These are phyloP conservation scores for Mycena rosella DNA, from an alignment of 768 basidiomycete species.

Conservation along the genomic window DNA sequence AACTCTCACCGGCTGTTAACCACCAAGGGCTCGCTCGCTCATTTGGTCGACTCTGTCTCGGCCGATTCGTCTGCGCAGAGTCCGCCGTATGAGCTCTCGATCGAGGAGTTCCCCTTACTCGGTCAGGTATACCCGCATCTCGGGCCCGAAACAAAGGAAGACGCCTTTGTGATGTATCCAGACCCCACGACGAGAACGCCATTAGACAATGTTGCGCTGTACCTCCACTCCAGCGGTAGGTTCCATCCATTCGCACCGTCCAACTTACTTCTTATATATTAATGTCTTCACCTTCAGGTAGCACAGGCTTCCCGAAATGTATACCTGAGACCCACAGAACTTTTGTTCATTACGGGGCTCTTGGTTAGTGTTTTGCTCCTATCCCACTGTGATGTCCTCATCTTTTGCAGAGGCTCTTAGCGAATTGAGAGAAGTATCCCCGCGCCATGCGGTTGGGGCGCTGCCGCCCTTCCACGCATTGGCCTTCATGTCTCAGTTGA, in stretches of 20 bases:
- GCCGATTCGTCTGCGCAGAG: constrained; percentile 40
- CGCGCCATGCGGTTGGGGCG: constrained; percentile 26
- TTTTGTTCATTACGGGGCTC: constrained; percentile 4
- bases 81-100: constrained; percentile 38
- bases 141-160: constrained; percentile 48
- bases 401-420: neutral
- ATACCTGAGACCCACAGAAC: constrained; percentile 19
- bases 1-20: constrained; percentile 52
- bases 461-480: constrained; percentile 56
- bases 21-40: constrained; percentile 41
- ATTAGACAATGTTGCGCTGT: constrained; percentile 44
- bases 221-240: constrained; percentile 22
- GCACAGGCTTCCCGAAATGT: constrained; percentile 29
- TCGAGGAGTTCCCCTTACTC: constrained; percentile 52
- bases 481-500: constrained; percentile 47
- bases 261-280: constrained; percentile 34
- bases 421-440: constrained; percentile 7
- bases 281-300: constrained; percentile 7
- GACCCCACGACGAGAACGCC: constrained; percentile 23
- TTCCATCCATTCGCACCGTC: constrained; percentile 52
- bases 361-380: neutral
- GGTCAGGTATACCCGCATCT: constrained; percentile 55
- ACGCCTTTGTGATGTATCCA: constrained; percentile 48
- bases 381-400: neutral
- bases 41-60: constrained; percentile 46